Percentiles rank a stretch among this genome's conserved stretches.
phyloP scores from a whole-genome alignment of 495 filamentous ascomycete genomes.

The Platismatia glauca region DNA sequence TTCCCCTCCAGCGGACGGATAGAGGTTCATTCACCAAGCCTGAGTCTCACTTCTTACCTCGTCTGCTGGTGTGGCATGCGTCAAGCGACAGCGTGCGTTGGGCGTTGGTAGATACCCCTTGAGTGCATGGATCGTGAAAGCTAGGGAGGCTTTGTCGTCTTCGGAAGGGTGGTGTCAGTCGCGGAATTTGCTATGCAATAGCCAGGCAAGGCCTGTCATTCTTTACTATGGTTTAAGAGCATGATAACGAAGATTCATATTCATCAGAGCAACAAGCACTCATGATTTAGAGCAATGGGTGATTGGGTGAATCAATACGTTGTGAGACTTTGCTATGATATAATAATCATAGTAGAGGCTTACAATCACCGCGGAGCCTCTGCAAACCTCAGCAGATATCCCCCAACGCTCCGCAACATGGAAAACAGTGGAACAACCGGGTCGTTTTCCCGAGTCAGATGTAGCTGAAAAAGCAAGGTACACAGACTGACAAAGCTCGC shows the following conservation, averaged over 20 bases:
- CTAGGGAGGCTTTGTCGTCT: neutral
- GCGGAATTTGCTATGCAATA: neutral
- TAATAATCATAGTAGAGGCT: too few relatives aligned
- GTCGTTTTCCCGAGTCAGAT: conserved; percentile 56
- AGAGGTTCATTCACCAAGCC: conserved; percentile 19
- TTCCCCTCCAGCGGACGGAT: conserved; percentile 36
- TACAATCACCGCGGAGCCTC: neutral
- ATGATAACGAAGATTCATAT: neutral
- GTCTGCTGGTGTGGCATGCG: conserved; percentile 11
- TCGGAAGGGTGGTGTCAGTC: conserved; percentile 3
- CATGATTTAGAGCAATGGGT: neutral
- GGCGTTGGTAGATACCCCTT: conserved; percentile 32
- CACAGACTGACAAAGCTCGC: conserved; percentile 70
- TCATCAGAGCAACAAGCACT: neutral
- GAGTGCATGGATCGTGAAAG: conserved; percentile 5
- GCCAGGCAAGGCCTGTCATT: conserved; percentile 11
- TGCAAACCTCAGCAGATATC: conserved; percentile 27
- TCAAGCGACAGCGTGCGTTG: conserved; percentile 17
- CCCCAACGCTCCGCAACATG: conserved; percentile 41
- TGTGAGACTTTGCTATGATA: too few relatives aligned
- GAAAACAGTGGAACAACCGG: conserved; percentile 53
- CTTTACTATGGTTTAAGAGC: conserved; percentile 12
- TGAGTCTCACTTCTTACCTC: conserved; percentile 17
- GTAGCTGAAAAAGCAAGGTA: conserved; percentile 57
- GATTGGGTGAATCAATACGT: neutral